A percentile compares a stretch with the other conserved stretches of the same genome.
Evolutionary conservation across 192 early-diverging fungal species (phyloP).

Genomic region (Allomyces macrogynus): DNA sequence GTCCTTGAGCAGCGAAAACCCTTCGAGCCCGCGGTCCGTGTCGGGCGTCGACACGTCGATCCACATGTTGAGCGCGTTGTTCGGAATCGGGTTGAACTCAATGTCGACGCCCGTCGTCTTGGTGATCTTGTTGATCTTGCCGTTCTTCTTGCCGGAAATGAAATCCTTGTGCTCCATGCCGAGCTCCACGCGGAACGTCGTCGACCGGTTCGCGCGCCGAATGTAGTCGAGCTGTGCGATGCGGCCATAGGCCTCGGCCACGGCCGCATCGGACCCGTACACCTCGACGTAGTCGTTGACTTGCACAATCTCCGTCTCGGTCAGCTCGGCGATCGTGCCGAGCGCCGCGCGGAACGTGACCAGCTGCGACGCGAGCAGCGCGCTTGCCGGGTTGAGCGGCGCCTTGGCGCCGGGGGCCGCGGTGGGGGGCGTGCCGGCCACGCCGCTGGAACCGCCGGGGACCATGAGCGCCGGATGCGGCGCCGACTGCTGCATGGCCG

Average conservation of each 20-base stretch:
- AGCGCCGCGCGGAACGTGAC: slow-evolving; percentile 13
- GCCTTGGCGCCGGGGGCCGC: not conserved
- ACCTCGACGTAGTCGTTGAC: slow-evolving; percentile 38
- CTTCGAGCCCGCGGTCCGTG: slow-evolving; percentile 37
- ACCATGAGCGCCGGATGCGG: slow-evolving; percentile 10
- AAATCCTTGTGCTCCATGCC: slow-evolving; percentile 63
- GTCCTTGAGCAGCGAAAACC: slow-evolving; percentile 44
- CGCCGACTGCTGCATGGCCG: slow-evolving; percentile 13
- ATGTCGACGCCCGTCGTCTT: slow-evolving; percentile 49
- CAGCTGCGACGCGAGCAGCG: not conserved
- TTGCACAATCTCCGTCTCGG: slow-evolving; percentile 42
- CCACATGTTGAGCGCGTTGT: slow-evolving; percentile 59
- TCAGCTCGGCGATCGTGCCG: slow-evolving; percentile 17
- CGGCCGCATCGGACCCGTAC: slow-evolving; percentile 40
- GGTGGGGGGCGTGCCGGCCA: not conserved
- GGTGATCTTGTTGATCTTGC: slow-evolving; percentile 71
- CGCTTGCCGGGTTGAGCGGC: not conserved
- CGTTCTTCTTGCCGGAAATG: slow-evolving; percentile 73
- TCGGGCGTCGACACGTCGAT: slow-evolving; percentile 44
- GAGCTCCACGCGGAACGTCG: slow-evolving; percentile 54
- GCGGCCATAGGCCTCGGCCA: slow-evolving; percentile 34
- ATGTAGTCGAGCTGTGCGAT: slow-evolving; percentile 30
- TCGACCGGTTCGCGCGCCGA: slow-evolving; percentile 23
- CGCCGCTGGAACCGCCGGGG: not conserved
- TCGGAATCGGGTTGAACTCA: slow-evolving; percentile 38